phyloP scores from a whole-genome alignment of 768 basidiomycete genomes.

The Auricularia sp. region DNA sequence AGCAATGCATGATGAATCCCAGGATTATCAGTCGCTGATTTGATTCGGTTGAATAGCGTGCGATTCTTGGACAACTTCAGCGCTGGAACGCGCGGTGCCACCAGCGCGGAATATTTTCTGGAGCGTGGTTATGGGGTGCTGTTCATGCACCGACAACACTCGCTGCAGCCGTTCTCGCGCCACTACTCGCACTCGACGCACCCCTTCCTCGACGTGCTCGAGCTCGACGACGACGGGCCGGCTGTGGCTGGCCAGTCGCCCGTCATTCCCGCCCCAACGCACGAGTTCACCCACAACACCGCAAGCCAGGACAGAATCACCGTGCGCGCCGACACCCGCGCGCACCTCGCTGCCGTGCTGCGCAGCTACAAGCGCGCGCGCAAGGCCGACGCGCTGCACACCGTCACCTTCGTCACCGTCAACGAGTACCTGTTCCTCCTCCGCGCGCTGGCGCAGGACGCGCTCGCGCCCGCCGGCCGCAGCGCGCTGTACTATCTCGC shows the following conservation, averaged over 20 bases:
- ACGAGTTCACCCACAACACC: neutral
- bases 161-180: conserved; percentile 91
- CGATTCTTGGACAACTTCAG: conserved; percentile 98
- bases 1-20: too few relatives aligned
- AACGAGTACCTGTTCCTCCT: conserved; percentile 94
- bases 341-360: conserved; percentile 61
- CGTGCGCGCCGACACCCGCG: conserved; percentile 55
- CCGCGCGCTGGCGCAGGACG: conserved; percentile 65
- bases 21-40: too few relatives aligned
- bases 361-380: conserved; percentile 75
- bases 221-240: conserved; percentile 42
- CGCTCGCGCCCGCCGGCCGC: conserved; percentile 53
- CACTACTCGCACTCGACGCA: conserved; percentile 98
- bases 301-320: conserved; percentile 29
- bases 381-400: conserved; percentile 60
- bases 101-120: conserved; percentile 96
- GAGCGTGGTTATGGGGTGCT: conserved; percentile 93
- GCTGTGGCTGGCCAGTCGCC: conserved; percentile 8
- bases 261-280: neutral
- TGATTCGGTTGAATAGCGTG: conserved; percentile 45
- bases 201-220: conserved; percentile 92
- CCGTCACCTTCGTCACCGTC: conserved; percentile 84
- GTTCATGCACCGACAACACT: conserved; percentile 97
- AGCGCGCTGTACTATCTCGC: conserved; percentile 91
- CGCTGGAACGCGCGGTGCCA: conserved; percentile 93